Conservation (phyloP, 2,329 filamentous ascomycete species). For the Fusarium sp. region DNA sequence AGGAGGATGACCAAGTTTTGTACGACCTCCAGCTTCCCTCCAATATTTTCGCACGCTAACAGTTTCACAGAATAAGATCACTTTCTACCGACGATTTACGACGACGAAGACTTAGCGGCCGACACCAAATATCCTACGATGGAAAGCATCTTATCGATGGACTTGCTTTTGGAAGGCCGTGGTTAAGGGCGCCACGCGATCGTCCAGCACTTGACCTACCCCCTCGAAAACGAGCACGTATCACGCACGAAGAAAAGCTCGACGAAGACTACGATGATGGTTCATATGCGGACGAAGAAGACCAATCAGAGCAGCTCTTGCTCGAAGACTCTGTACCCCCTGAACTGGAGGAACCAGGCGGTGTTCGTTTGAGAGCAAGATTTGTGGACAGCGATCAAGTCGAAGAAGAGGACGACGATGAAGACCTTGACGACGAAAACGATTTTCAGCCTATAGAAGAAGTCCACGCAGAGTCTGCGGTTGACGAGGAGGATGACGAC, state of each 20-base stretch:
- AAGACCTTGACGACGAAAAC: constrained; percentile 38
- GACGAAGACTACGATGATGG: constrained; percentile 50
- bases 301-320: constrained; percentile 40
- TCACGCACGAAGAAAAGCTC: constrained; percentile 56
- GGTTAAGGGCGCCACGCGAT: constrained; percentile 65
- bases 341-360: constrained; percentile 21
- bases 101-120: constrained; percentile 76
- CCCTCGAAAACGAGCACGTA: constrained; percentile 73
- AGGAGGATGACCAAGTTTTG: constrained; percentile 86
- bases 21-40: constrained; percentile 54
- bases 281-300: constrained; percentile 47
- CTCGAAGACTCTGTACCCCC: constrained; percentile 45
- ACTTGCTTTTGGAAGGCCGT: constrained; percentile 81
- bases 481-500: constrained; percentile 28
- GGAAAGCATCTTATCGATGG: constrained; percentile 88
- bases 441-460: constrained; percentile 35
- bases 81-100: constrained; percentile 79
- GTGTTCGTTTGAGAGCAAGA: constrained; percentile 28
- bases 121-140: constrained; percentile 81
- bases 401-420: constrained; percentile 27
- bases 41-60: constrained; percentile 3
- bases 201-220: constrained; percentile 78
- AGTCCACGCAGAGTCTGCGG: neutral
- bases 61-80: constrained; percentile 73
- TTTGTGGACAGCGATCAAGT: constrained; percentile 36